Conservation (phyloP, 2,329 filamentous ascomycete species). For the Sarocladiaceae sp. region DNA sequence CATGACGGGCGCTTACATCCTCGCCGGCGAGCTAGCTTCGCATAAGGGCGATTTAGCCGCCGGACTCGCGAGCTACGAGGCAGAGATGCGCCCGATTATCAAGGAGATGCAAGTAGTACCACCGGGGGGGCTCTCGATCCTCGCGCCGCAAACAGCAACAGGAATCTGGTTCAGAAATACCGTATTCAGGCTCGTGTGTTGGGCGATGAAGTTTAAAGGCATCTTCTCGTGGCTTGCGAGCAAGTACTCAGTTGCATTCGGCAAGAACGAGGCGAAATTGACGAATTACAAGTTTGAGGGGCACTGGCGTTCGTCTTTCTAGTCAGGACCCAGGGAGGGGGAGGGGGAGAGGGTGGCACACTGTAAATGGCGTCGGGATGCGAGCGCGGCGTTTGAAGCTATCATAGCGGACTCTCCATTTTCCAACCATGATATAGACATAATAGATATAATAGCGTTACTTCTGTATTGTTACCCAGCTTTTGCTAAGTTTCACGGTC, state of each 20-base stretch:
- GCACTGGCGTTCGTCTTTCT: too few relatives aligned
- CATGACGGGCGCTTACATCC: slow-evolving; percentile 41
- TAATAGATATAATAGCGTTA: too few relatives aligned
- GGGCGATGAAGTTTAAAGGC: slow-evolving; percentile 16
- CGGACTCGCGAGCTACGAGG: slow-evolving; percentile 33
- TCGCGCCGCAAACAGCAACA: slow-evolving; percentile 36
- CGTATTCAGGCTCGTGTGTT: slow-evolving; percentile 31
- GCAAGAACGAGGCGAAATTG: background rate
- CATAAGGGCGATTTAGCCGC: slow-evolving; percentile 20
- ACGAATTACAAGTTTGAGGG: background rate
- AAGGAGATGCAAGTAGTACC: slow-evolving; percentile 23
- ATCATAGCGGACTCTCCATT: too few relatives aligned
- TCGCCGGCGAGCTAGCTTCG: slow-evolving; percentile 38
- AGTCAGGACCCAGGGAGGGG: too few relatives aligned
- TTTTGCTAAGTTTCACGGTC: too few relatives aligned
- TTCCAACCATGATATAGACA: too few relatives aligned
- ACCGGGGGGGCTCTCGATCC: slow-evolving; percentile 23
- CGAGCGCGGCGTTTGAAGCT: too few relatives aligned
- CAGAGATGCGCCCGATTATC: slow-evolving; percentile 33
- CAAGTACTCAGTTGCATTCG: background rate
- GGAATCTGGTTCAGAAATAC: slow-evolving; percentile 35
- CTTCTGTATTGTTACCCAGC: too few relatives aligned
- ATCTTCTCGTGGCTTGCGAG: background rate
- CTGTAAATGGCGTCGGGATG: too few relatives aligned
- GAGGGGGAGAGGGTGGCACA: too few relatives aligned